Conservation (phyloP, 495 filamentous ascomycete genomes). For the Chaetomidium leptoderma region DNA sequence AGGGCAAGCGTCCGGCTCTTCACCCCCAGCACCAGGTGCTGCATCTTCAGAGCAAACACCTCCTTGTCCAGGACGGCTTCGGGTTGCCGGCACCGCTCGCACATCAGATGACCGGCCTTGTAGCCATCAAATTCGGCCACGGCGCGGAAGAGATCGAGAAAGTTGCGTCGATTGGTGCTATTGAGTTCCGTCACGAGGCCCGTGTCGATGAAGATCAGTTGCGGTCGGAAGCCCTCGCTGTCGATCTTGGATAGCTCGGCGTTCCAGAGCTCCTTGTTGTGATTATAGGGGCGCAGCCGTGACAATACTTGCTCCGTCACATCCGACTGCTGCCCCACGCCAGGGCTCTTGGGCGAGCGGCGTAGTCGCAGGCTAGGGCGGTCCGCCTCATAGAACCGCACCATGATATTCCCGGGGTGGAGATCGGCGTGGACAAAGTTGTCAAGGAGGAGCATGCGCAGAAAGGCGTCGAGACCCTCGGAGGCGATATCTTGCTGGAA, state of each 20-base stretch:
- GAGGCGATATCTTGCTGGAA: constrained; percentile 93
- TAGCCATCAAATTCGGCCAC: constrained; percentile 97
- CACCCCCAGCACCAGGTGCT: constrained; percentile 85
- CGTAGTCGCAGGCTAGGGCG: constrained; percentile 52
- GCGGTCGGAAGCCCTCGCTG: constrained; percentile 83
- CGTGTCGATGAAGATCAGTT: constrained; percentile 96
- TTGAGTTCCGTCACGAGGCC: constrained; percentile 95
- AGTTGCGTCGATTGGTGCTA: constrained; percentile 78
- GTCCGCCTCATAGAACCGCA: constrained; percentile 89
- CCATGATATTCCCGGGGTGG: constrained; percentile 99
- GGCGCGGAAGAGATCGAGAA: constrained; percentile 92
- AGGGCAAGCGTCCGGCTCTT: constrained; percentile 88
- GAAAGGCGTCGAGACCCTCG: constrained; percentile 94
- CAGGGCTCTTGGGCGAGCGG: constrained; percentile 34
- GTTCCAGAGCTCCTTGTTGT: constrained; percentile 61
- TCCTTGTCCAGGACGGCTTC: constrained; percentile 82
- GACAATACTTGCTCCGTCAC: constrained; percentile 82
- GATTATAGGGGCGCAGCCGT: constrained; percentile 67
- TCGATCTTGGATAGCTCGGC: constrained; percentile 74
- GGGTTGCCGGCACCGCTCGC: constrained; percentile 87
- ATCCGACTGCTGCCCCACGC: constrained; percentile 56
- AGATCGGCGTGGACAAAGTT: constrained; percentile 99
- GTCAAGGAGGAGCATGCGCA: constrained; percentile 95
- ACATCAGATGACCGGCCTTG: constrained; percentile 92
- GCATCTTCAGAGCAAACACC: constrained; percentile 92